phyloP scores from a whole-genome alignment of 2,329 filamentous ascomycete species.

The Dothistroma septosporum region DNA sequence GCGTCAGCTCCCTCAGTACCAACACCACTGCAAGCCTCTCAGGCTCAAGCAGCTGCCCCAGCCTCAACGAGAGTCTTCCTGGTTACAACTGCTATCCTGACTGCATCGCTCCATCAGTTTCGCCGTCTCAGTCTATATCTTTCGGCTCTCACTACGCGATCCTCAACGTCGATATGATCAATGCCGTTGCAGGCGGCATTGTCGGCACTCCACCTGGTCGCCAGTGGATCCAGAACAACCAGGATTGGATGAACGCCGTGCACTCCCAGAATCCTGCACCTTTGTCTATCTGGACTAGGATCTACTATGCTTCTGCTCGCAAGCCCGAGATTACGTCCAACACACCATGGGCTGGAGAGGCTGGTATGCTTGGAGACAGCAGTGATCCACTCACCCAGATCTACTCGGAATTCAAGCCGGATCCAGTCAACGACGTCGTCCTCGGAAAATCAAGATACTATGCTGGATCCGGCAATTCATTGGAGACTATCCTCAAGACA shows the following conservation, averaged over 20 bases:
- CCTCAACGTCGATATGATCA: slow-evolving; percentile 43
- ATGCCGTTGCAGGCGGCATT: slow-evolving; percentile 35
- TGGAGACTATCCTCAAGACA: slow-evolving; percentile 41
- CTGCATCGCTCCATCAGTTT: neutral
- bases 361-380: neutral
- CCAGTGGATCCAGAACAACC: slow-evolving; percentile 34
- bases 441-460: slow-evolving; percentile 43
- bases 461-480: slow-evolving; percentile 38
- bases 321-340: slow-evolving; percentile 37
- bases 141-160: slow-evolving; percentile 39
- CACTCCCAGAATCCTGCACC: slow-evolving; percentile 35
- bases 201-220: slow-evolving; percentile 33
- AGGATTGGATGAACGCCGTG: slow-evolving; percentile 39
- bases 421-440: slow-evolving; percentile 38
- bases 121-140: neutral
- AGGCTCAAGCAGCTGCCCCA: neutral
- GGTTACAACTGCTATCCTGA: neutral
- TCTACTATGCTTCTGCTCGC: slow-evolving; percentile 34
- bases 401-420: slow-evolving; percentile 25
- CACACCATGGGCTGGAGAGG: slow-evolving; percentile 32
- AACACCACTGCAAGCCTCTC: neutral
- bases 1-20: neutral
- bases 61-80: neutral
- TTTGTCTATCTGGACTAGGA: slow-evolving; percentile 39
- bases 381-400: neutral